phyloP scores from a whole-genome alignment of 1,139 yeast species.

The Magnusiomyces tetraspermus region DNA sequence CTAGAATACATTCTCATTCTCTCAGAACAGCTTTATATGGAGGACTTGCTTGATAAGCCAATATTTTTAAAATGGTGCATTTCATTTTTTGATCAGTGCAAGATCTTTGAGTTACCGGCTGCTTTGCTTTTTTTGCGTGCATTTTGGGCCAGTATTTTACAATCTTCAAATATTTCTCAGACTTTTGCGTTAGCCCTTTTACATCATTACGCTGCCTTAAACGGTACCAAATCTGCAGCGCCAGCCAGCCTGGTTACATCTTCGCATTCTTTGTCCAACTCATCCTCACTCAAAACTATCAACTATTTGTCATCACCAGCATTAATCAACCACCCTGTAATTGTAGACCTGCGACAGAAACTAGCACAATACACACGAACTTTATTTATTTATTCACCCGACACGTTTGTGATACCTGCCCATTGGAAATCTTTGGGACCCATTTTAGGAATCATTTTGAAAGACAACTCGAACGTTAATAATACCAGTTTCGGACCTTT shows the following conservation, averaged over 20 bases:
- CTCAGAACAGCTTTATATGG: conserved; percentile 55
- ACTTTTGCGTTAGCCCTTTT: conserved; percentile 26
- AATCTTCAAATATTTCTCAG: conserved; percentile 36
- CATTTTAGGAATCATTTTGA: conserved; percentile 39
- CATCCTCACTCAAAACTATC: neutral
- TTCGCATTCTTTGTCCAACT: neutral
- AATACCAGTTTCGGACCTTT: conserved; percentile 7
- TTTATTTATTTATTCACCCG: conserved; percentile 48
- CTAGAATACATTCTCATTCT: conserved; percentile 53
- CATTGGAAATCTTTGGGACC: conserved; percentile 58
- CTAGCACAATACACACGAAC: conserved; percentile 17
- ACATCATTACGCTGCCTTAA: conserved; percentile 12
- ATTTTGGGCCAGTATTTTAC: conserved; percentile 62
- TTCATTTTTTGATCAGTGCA: conserved; percentile 44
- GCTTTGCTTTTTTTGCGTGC: conserved; percentile 51
- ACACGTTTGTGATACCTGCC: conserved; percentile 68
- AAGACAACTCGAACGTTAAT: conserved; percentile 9
- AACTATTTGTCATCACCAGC: conserved; percentile 10
- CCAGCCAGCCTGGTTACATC: neutral
- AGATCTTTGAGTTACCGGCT: conserved; percentile 40
- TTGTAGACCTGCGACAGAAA: conserved; percentile 8
- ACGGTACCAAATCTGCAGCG: conserved; percentile 9
- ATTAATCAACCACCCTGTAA: conserved; percentile 6
- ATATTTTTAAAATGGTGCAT: conserved; percentile 56
- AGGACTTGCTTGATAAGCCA: conserved; percentile 54